Evolutionary conservation across 106 monocot species (phyloP).

Genomic region (Platanthera guangdongensis): DNA sequence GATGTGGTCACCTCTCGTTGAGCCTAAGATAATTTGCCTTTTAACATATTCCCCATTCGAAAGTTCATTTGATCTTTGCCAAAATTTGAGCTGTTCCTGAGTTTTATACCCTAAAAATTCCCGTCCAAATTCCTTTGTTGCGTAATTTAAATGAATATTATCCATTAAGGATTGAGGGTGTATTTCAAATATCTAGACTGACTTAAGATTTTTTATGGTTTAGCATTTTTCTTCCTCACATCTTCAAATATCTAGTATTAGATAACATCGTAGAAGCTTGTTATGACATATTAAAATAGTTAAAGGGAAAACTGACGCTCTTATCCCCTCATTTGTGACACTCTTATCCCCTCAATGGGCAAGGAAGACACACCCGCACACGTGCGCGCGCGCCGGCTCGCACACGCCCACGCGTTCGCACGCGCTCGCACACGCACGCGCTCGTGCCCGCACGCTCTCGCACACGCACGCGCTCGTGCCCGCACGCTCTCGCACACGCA

Average conservation of each 20-base stretch:
- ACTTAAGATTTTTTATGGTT: background rate
- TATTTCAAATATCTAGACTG: background rate
- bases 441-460: too few relatives aligned
- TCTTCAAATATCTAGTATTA: background rate
- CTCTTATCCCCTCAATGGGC: too few relatives aligned
- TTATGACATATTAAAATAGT: background rate
- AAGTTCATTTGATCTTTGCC: background rate
- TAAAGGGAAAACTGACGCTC: too few relatives aligned
- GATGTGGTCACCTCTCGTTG: too few relatives aligned
- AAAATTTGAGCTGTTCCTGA: background rate
- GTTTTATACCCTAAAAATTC: background rate
- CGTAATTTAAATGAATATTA: background rate
- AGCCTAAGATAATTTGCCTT: too few relatives aligned
- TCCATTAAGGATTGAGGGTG: background rate
- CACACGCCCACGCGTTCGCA: too few relatives aligned
- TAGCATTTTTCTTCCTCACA: background rate
- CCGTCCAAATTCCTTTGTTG: background rate
- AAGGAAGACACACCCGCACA: too few relatives aligned
- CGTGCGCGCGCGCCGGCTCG: too few relatives aligned
- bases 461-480: too few relatives aligned
- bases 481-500: too few relatives aligned
- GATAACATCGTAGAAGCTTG: background rate
- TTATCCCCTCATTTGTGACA: too few relatives aligned
- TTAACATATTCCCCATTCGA: background rate
- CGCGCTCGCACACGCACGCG: too few relatives aligned